phyloP scores from a whole-genome alignment of 805 yeast genomes.

The Jamesozyma jinghongensis region DNA sequence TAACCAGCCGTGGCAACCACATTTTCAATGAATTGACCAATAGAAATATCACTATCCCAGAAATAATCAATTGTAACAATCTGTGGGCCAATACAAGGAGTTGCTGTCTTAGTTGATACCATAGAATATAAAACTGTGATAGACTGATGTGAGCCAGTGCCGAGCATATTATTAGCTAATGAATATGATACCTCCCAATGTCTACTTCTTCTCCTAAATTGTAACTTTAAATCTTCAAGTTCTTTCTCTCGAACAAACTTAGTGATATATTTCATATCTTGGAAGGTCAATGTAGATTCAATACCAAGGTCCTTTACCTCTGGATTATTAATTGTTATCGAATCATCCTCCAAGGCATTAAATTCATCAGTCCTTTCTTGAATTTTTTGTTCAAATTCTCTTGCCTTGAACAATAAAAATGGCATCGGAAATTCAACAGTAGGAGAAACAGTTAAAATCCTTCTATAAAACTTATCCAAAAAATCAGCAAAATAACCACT shows the following conservation, averaged over 20 bases:
- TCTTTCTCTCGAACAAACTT: constrained; percentile 28
- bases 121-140: constrained; percentile 71
- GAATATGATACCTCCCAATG: constrained; percentile 61
- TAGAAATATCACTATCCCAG: constrained; percentile 80
- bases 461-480: constrained; percentile 34
- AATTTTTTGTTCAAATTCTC: constrained; percentile 41
- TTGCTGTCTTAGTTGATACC: constrained; percentile 73
- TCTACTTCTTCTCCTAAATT: constrained; percentile 32
- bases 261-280: constrained; percentile 28
- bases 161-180: constrained; percentile 49
- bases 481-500: constrained; percentile 33
- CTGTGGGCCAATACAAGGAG: constrained; percentile 90
- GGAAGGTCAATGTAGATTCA: constrained; percentile 26
- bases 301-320: constrained; percentile 16
- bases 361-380: constrained; percentile 20
- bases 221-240: constrained; percentile 25
- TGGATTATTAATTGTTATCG: constrained; percentile 6
- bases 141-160: constrained; percentile 67
- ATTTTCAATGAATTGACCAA: constrained; percentile 84
- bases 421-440: constrained; percentile 71
- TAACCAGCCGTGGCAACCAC: constrained; percentile 57
- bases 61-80: constrained; percentile 77
- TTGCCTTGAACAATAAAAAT: constrained; percentile 43
- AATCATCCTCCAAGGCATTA: constrained; percentile 20
- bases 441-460: constrained; percentile 76